Conservation (phyloP, 2,329 filamentous ascomycete genomes). For the Fusarium brevicatenulatum region DNA sequence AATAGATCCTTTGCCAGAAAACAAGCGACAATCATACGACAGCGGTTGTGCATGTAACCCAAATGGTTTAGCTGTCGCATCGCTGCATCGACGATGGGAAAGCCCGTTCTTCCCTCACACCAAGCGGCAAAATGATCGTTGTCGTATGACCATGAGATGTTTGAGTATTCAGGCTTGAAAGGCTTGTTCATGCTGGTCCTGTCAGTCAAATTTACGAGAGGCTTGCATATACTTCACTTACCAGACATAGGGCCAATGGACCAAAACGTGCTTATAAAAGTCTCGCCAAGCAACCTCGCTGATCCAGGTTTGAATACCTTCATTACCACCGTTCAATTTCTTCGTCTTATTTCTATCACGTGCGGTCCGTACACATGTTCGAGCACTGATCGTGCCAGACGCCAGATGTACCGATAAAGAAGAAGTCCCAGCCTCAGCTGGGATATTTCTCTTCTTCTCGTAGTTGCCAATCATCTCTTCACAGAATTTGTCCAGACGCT, state of each 20-base stretch:
- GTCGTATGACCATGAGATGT: conserved; percentile 85
- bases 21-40: conserved; percentile 84
- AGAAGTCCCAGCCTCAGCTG: conserved; percentile 70
- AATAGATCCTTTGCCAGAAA: conserved; percentile 84
- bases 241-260: conserved; percentile 86
- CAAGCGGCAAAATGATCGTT: conserved; percentile 75
- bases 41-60: conserved; percentile 87
- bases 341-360: conserved; percentile 70
- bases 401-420: conserved; percentile 77
- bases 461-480: conserved; percentile 71
- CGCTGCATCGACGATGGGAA: conserved; percentile 85
- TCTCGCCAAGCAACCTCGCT: conserved; percentile 87
- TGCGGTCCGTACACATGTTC: conserved; percentile 73
- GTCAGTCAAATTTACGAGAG: background rate
- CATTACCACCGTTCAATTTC: conserved; percentile 72
- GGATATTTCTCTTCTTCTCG: conserved; percentile 71
- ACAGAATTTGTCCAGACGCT: conserved; percentile 74
- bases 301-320: conserved; percentile 79
- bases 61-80: conserved; percentile 79
- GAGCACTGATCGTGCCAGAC: conserved; percentile 72
- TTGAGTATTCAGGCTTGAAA: conserved; percentile 83
- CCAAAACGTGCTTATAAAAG: conserved; percentile 88
- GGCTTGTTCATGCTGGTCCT: conserved; percentile 64
- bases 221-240: conserved; percentile 48
- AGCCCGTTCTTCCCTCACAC: conserved; percentile 79